Conservation (phyloP, 2,329 filamentous ascomycete species). For the Monilinia vaccinii-corymbosi region DNA sequence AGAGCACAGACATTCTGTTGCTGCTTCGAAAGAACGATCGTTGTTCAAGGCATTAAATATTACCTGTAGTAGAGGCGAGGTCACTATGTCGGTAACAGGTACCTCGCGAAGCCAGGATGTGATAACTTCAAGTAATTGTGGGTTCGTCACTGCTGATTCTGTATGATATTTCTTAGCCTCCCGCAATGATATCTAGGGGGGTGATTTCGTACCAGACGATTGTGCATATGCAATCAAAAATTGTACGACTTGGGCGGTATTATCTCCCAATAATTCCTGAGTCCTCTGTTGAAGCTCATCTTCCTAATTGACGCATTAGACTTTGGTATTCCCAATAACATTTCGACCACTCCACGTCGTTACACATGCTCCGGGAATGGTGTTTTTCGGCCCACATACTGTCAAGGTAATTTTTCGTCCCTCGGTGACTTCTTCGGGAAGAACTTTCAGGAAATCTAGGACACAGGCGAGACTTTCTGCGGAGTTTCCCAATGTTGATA, state of each 20-base stretch:
- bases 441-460: constrained; percentile 90
- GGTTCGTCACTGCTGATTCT: constrained; percentile 75
- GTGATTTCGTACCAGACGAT: constrained; percentile 64
- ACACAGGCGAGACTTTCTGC: constrained; percentile 76
- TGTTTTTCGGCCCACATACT: constrained; percentile 69
- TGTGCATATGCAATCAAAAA: constrained; percentile 85
- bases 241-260: constrained; percentile 77
- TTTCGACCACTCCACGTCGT: constrained; percentile 31
- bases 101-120: constrained; percentile 96
- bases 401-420: constrained; percentile 98
- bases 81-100: constrained; percentile 71
- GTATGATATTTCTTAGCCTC: constrained; percentile 21
- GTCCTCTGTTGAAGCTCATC: constrained; percentile 85
- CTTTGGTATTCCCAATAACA: constrained; percentile 28
- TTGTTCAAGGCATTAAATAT: constrained; percentile 69
- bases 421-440: constrained; percentile 98
- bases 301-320: constrained; percentile 63
- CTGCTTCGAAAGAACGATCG: constrained; percentile 73
- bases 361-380: constrained; percentile 34
- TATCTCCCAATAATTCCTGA: constrained; percentile 81
- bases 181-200: constrained; percentile 7
- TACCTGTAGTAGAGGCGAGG: constrained; percentile 73
- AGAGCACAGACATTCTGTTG: constrained; percentile 84
- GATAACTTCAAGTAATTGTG: constrained; percentile 87
- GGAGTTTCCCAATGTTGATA: constrained; percentile 66